phyloP scores from a whole-genome alignment of 345 rosid species.

The Rhizophora mangle region DNA sequence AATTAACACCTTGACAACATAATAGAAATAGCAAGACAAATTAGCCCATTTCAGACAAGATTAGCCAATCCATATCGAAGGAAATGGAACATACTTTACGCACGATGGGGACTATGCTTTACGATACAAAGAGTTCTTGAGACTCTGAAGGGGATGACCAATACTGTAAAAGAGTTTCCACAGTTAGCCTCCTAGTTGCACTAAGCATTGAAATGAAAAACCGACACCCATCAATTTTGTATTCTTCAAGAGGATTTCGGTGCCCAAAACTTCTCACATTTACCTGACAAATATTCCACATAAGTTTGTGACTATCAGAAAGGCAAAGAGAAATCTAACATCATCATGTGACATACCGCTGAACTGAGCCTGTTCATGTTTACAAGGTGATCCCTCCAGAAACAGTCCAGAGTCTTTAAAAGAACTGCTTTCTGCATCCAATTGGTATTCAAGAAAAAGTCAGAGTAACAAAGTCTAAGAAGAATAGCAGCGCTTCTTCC shows the following conservation, averaged over 20 bases:
- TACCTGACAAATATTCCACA: slow-evolving; percentile 46
- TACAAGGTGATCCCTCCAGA: slow-evolving; percentile 92
- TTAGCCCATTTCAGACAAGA: too few species aligned
- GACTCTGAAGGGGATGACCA: slow-evolving; percentile 85
- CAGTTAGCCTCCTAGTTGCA: slow-evolving; percentile 78
- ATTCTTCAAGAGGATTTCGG: slow-evolving; percentile 97
- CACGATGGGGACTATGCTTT: background rate
- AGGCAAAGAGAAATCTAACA: slow-evolving; percentile 1
- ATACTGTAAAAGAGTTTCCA: slow-evolving; percentile 70
- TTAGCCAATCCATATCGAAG: too few species aligned
- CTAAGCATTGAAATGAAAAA: slow-evolving; percentile 97
- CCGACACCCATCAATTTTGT: slow-evolving; percentile 91
- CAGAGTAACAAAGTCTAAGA: background rate
- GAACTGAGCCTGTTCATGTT: slow-evolving; percentile 94
- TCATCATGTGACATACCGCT: slow-evolving; percentile 48
- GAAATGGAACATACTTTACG: too few species aligned
- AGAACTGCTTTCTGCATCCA: slow-evolving; percentile 75
- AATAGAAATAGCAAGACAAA: too few species aligned
- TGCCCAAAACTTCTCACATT: slow-evolving; percentile 93
- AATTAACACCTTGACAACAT: too few species aligned
- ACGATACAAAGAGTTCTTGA: slow-evolving; percentile 48
- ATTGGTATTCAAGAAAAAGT: background rate
- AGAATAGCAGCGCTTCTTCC: background rate
- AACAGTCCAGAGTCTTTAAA: slow-evolving; percentile 77
- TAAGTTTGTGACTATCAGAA: slow-evolving; percentile 20